These are phyloP conservation scores for Hygrocybe punicea DNA, from an alignment of 768 basidiomycete genomes.

Conservation along the genomic window DNA sequence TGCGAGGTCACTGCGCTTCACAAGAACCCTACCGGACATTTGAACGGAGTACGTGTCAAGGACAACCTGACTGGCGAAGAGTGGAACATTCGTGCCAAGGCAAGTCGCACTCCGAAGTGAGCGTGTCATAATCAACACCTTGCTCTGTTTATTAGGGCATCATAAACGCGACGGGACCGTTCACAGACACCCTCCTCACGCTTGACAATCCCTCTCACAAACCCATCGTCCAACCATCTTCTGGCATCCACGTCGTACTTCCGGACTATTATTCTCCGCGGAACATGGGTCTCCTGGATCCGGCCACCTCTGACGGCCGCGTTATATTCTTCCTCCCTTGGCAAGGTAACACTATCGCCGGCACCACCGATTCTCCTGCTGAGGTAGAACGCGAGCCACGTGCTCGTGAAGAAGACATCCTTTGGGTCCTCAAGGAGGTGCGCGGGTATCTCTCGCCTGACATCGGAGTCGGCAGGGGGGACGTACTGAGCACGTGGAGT, in stretches of 20 bases:
- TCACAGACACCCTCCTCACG: constrained; percentile 78
- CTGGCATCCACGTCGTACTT: constrained; percentile 93
- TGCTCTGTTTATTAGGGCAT: constrained; percentile 55
- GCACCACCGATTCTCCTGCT: constrained; percentile 88
- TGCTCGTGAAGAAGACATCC: constrained; percentile 90
- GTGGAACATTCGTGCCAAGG: constrained; percentile 80
- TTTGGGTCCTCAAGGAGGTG: constrained; percentile 95
- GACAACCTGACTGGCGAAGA: constrained; percentile 82
- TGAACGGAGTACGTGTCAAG: constrained; percentile 70
- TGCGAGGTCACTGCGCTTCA: constrained; percentile 76
- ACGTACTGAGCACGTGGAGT: constrained; percentile 94
- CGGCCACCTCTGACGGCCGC: constrained; percentile 90
- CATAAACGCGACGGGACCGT: constrained; percentile 96
- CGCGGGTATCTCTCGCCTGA: constrained; percentile 84
- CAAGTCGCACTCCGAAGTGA: constrained; percentile 18
- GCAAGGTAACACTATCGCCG: constrained; percentile 97
- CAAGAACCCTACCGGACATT: constrained; percentile 61
- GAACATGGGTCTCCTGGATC: constrained; percentile 93
- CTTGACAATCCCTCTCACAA: constrained; percentile 75
- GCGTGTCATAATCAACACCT: not conserved
- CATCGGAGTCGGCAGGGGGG: constrained; percentile 89
- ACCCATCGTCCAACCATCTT: constrained; percentile 88
- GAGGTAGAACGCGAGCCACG: constrained; percentile 68
- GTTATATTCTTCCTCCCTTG: constrained; percentile 99
- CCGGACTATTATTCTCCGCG: constrained; percentile 96